These are phyloP conservation scores for Pseudogymnoascus pannorum DNA, from an alignment of 2,329 filamentous ascomycete genomes.

Conservation along the genomic window DNA sequence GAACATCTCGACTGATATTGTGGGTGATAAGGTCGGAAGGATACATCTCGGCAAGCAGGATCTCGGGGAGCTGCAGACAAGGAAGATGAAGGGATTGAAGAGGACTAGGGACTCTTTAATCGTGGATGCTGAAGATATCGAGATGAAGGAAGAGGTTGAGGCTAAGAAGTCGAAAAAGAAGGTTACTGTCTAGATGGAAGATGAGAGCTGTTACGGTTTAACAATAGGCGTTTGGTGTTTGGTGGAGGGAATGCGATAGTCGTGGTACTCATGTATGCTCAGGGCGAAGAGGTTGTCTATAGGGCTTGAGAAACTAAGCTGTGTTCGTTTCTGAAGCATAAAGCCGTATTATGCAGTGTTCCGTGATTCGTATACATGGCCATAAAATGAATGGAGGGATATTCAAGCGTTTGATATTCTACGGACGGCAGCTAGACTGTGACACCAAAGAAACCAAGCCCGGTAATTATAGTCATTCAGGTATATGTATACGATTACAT, in stretches of 20 bases:
- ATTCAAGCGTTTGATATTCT: background rate
- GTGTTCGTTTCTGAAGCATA: conserved; percentile 7
- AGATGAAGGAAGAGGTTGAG: conserved; percentile 29
- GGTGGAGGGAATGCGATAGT: conserved; percentile 9
- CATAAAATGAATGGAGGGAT: background rate
- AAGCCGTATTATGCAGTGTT: background rate
- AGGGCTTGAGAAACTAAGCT: conserved; percentile 8
- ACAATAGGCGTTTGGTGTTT: conserved; percentile 12
- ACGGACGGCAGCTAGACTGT: background rate
- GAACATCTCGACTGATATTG: conserved; percentile 84
- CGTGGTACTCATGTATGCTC: conserved; percentile 7
- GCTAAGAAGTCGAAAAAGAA: conserved; percentile 24
- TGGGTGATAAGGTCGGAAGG: conserved; percentile 94
- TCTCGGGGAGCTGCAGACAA: conserved; percentile 76
- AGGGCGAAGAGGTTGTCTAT: conserved; percentile 7
- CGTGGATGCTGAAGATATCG: conserved; percentile 41
- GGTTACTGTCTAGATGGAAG: background rate
- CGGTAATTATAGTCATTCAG: background rate
- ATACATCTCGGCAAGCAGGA: conserved; percentile 91
- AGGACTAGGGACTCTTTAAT: conserved; percentile 59
- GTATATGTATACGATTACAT: background rate
- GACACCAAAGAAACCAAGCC: background rate
- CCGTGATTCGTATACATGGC: background rate
- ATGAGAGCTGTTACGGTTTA: conserved; percentile 1
- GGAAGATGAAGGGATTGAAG: conserved; percentile 99